Evolutionary conservation across 306 rosid species (phyloP), one percentile per base, ranked within the genome.

Genomic region (Begonia masoniana): DNA sequence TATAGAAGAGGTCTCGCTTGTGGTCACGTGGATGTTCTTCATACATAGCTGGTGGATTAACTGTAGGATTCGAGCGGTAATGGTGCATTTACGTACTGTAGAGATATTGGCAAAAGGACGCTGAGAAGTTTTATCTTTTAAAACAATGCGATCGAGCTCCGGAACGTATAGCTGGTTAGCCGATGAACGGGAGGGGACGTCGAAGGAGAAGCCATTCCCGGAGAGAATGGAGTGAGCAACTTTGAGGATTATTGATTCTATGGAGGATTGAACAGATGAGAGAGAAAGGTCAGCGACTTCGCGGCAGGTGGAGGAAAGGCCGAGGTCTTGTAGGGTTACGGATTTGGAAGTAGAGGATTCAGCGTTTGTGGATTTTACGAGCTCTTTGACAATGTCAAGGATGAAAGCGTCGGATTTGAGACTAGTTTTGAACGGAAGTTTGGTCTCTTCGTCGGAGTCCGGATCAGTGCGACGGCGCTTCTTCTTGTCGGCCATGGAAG

Each of bases 1-100:
- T 88, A 63, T 88, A 88, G 71, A 85, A 88, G 31, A 88, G 75
- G 69, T 85, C 97, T 59, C 97, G 81, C 94, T 88, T 88, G n/a
- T n/a, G 23, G 97, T 88, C 57, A 88, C 95, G 15, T 88, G 97
- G 52, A 88, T 88, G 52, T 57, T 76, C 61, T 84, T 88, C 39
- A 64, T 54, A 71, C 89, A 84, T 50, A 88, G 85, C 72, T 88
- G 87, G 62, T 82, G 95, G 15, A 88, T 75, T n/a, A 88, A 89
- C 60, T 85, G 80, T n/a, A 88, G 36, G 10, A 88, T 74, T 13
- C 95, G 83, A 0, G 94, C 58, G 12, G 94, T 85, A 42, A 88
- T 64, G 56, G 95, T 60, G 53, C 87, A 17, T 41, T 88, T 88
- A 9, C 94, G 81, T 1, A 88, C 97, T 6, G 94, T 80, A 54